Conservation (phyloP, 2,329 filamentous ascomycete species). For the Phyllosticta citriasiana region DNA sequence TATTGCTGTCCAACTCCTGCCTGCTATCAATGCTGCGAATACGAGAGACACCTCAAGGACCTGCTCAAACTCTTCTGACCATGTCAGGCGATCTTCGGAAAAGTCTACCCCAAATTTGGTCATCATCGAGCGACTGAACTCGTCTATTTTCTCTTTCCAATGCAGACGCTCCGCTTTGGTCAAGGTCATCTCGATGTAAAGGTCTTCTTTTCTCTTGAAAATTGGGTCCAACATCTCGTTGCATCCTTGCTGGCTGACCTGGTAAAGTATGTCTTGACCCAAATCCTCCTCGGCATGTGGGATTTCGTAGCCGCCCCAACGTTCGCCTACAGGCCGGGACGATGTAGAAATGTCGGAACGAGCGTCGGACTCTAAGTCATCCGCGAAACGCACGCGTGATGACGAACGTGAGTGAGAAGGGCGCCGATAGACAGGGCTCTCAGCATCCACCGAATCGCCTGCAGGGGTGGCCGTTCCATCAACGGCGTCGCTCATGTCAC, state of each 20-base stretch:
- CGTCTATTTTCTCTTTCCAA: conserved; percentile 3
- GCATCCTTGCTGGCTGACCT: conserved; percentile 83
- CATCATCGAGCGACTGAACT: conserved; percentile 9
- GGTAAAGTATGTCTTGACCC: conserved; percentile 80
- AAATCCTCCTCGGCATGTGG: conserved; percentile 72
- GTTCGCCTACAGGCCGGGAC: conserved; percentile 55
- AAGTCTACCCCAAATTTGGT: conserved; percentile 16
- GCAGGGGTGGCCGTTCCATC: conserved; percentile 31
- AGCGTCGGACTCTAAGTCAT: conserved; percentile 60
- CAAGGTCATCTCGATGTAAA: conserved; percentile 54
- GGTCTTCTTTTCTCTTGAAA: conserved; percentile 71
- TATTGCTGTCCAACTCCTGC: conserved; percentile 5
- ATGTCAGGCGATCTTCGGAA: conserved; percentile 8
- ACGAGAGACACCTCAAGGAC: conserved; percentile 7
- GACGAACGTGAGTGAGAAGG: conserved; percentile 52
- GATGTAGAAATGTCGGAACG: conserved; percentile 64
- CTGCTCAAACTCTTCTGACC: conserved; percentile 4
- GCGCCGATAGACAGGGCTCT: background rate
- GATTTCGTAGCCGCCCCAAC: conserved; percentile 70
- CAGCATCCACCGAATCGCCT: background rate
- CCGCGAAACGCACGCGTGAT: conserved; percentile 68
- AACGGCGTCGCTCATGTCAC: background rate
- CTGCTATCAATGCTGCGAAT: conserved; percentile 5
- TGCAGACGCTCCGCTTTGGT: conserved; percentile 22
- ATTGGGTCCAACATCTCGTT: conserved; percentile 84